Evolutionary conservation across 2,329 filamentous ascomycete species (phyloP).

Genomic region (Aspergillus ruber): DNA sequence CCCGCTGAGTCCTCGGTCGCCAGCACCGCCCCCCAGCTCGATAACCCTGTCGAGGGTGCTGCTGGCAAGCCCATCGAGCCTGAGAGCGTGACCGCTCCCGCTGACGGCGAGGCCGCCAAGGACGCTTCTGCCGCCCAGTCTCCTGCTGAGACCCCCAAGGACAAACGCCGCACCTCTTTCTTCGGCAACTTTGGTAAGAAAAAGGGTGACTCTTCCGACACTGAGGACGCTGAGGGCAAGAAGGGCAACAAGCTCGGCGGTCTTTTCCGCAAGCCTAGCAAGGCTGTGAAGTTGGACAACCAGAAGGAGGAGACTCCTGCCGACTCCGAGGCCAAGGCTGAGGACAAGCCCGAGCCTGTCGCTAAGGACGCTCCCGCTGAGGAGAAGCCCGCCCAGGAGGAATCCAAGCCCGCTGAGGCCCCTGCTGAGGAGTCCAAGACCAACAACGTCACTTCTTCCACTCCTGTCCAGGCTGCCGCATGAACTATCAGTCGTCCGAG

Average conservation of each 20-base stretch:
- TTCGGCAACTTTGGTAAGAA: slow-evolving; percentile 49
- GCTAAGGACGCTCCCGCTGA: slow-evolving; percentile 20
- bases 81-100: slow-evolving; percentile 40
- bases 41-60: slow-evolving; percentile 37
- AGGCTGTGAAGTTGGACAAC: slow-evolving; percentile 39
- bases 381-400: slow-evolving; percentile 13
- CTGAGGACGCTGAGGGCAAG: slow-evolving; percentile 42
- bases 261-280: slow-evolving; percentile 45
- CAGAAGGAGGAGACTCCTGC: slow-evolving; percentile 30
- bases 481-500: slow-evolving; percentile 29
- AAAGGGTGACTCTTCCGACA: slow-evolving; percentile 45
- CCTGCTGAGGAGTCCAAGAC: slow-evolving; percentile 27
- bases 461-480: slow-evolving; percentile 38
- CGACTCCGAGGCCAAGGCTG: slow-evolving; percentile 27
- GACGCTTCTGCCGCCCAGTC: slow-evolving; percentile 23
- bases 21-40: slow-evolving; percentile 44
- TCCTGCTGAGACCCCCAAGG: slow-evolving; percentile 32
- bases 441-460: slow-evolving; percentile 25
- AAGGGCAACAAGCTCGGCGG: slow-evolving; percentile 40
- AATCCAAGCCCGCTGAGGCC: slow-evolving; percentile 23
- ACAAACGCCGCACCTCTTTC: slow-evolving; percentile 48
- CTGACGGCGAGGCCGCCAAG: slow-evolving; percentile 32
- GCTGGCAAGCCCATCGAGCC: slow-evolving; percentile 34
- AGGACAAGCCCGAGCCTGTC: slow-evolving; percentile 15
- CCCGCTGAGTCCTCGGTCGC: slow-evolving; percentile 43